A percentile compares a stretch with the other conserved stretches of the same genome.
Conservation (phyloP, 345 rosid genomes). For the Hibiscus trionum region DNA sequence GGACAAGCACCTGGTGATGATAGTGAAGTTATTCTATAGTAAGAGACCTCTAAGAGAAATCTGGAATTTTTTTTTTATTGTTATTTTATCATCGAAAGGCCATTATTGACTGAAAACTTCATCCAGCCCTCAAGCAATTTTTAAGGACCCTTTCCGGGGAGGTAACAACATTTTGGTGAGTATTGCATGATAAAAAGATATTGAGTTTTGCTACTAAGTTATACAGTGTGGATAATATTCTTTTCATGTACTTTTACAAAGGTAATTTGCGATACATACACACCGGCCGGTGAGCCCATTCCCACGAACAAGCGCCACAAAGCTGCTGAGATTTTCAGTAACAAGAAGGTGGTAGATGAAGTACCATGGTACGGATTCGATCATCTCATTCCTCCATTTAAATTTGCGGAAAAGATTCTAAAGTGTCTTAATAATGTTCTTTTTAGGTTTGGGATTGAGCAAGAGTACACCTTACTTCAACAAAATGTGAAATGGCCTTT, state of each 20-base stretch:
- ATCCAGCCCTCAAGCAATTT: constrained; percentile 90
- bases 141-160: constrained; percentile 94
- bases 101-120: constrained; percentile 9
- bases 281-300: constrained; percentile 92
- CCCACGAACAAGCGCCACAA: constrained; percentile 92
- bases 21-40: constrained; percentile 97
- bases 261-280: constrained; percentile 89
- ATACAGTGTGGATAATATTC: neutral
- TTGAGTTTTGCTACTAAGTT: neutral
- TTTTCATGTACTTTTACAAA: constrained; percentile 17
- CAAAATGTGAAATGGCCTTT: constrained; percentile 86
- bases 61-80: neutral
- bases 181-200: neutral
- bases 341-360: constrained; percentile 57
- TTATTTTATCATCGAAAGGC: constrained; percentile 2
- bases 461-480: constrained; percentile 94
- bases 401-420: neutral
- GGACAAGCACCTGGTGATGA: constrained; percentile 74
- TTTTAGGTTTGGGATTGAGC: constrained; percentile 88
- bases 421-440: neutral
- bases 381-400: neutral
- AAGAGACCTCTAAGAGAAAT: constrained; percentile 33
- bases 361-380: constrained; percentile 59
- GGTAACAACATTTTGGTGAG: constrained; percentile 94
- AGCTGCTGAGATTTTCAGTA: constrained; percentile 75